Evolutionary conservation across 352 stramenopile genomes (phyloP), one percentile per base, ranked within the genome.

Genomic region (Globisporangium solare): DNA sequence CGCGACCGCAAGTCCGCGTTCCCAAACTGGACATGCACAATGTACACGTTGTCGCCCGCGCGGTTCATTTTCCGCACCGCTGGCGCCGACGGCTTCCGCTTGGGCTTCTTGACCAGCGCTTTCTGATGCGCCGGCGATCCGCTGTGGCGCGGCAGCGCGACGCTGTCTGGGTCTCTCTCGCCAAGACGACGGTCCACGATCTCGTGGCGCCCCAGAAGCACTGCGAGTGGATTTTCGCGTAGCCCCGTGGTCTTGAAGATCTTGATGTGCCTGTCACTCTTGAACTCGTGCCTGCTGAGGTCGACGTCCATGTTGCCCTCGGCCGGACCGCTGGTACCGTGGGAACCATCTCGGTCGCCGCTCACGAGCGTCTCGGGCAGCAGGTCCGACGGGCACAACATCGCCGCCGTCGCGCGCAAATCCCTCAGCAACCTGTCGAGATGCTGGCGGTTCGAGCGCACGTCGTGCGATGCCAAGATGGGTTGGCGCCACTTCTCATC

Each of bases 181-280:
- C 27, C 27, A 6, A 35, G 27, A 35, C 27, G 27, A 35, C 27
- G 27, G 7, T 35, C 27, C 12, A 67, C 64, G 35, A 87, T 63
- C 46, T 83, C 73, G 13, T 83, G 65, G 2, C 48, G 32, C 15
- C 40, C 68, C 46, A 80, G 49, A 14, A 90, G 40, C 20, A 77
- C 47, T 0, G 76, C 66, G 10, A 86, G 39, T 0, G 74, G 74
- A 20, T 78, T 90, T 10, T 85, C 68, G 2, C 70, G 77, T 35
- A 86, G 86, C 7, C 22, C 57, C 10, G 63, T 61, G 14, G 59
- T 56, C 56, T 69, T 70, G 11, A 69, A 69, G 5, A 88, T 42
- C 17, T 67, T 71, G 5, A 74, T 48, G 40, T 66, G 55, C 18
- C 72, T 72, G 32, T 58, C 51, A 13, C 43, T 47, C 20, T 71